phyloP scores from a whole-genome alignment of 192 early-diverging fungal species.

The Oehlia diaphana region DNA sequence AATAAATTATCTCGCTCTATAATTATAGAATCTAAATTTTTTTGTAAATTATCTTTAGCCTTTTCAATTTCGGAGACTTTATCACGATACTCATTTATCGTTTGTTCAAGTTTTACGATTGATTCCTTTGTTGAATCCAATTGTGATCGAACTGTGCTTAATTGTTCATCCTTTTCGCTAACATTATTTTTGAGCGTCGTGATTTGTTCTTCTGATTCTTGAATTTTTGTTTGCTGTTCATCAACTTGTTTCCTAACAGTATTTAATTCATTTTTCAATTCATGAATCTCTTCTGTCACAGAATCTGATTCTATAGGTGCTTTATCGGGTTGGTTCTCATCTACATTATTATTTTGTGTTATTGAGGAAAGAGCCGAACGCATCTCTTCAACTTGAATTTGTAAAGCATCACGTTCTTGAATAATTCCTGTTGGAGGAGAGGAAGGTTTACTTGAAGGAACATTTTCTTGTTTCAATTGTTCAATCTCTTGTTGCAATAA shows the following conservation, averaged over 20 bases:
- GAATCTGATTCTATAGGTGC: not conserved
- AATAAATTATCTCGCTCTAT: constrained; percentile 1
- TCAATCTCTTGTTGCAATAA: not conserved
- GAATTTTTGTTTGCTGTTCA: constrained; percentile 27
- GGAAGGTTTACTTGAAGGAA: not conserved
- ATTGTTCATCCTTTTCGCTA: not conserved
- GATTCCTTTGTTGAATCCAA: not conserved
- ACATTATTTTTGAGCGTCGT: not conserved
- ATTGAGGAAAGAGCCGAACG: too few species aligned
- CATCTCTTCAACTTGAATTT: not conserved
- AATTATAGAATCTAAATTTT: constrained; percentile 9
- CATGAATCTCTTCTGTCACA: constrained; percentile 5
- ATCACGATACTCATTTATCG: constrained; percentile 16
- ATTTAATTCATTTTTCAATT: constrained; percentile 26
- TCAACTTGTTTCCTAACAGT: constrained; percentile 27
- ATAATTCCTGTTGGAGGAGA: not conserved
- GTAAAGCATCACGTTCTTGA: not conserved
- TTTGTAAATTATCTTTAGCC: constrained; percentile 6
- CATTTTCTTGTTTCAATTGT: constrained; percentile 4
- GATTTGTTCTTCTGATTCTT: constrained; percentile 6
- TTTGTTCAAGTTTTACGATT: not conserved
- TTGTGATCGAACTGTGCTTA: not conserved
- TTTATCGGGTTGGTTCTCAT: not conserved
- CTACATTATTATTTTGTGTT: not conserved
- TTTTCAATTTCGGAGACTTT: constrained; percentile 14